These are phyloP conservation scores for Globisporangium recalcitrans DNA, from an alignment of 352 stramenopile genomes.

Conservation along the genomic window DNA sequence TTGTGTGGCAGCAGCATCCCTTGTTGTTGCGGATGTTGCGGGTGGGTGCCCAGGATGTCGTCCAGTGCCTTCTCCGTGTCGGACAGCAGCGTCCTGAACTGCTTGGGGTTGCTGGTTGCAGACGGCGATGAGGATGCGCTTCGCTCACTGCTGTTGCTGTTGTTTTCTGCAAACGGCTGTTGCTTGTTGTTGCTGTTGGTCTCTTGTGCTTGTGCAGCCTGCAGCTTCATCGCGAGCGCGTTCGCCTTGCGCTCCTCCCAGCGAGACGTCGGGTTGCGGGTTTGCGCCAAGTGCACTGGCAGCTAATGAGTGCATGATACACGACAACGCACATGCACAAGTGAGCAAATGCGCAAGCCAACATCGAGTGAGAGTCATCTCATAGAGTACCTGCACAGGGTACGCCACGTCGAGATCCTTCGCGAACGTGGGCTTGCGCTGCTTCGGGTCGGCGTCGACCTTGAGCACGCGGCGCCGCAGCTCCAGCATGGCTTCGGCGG, in stretches of 20 bases:
- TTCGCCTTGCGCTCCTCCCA: constrained; percentile 43
- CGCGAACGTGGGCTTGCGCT: constrained; percentile 23
- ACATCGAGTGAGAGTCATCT: neutral
- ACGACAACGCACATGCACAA: neutral
- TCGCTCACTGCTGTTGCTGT: constrained; percentile 2
- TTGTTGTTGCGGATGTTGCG: constrained; percentile 17
- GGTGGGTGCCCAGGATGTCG: constrained; percentile 32
- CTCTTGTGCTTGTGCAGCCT: constrained; percentile 10
- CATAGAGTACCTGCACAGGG: constrained; percentile 7
- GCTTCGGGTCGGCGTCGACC: constrained; percentile 23
- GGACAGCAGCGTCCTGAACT: constrained; percentile 27
- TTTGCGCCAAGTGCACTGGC: neutral
- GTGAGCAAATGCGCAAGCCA: neutral
- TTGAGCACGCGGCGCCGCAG: constrained; percentile 63
- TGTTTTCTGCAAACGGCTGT: constrained; percentile 3
- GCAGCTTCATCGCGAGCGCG: constrained; percentile 14
- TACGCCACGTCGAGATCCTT: constrained; percentile 18
- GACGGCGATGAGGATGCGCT: neutral
- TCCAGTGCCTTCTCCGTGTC: constrained; percentile 51
- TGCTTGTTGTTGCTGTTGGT: neutral
- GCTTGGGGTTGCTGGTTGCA: constrained; percentile 13
- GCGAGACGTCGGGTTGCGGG: constrained; percentile 12
- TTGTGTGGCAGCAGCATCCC: constrained; percentile 6
- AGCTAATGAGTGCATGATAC: neutral
- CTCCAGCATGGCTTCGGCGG: constrained; percentile 62